phyloP scores from a whole-genome alignment of 441 rosid genomes.

The Populus hybrid region DNA sequence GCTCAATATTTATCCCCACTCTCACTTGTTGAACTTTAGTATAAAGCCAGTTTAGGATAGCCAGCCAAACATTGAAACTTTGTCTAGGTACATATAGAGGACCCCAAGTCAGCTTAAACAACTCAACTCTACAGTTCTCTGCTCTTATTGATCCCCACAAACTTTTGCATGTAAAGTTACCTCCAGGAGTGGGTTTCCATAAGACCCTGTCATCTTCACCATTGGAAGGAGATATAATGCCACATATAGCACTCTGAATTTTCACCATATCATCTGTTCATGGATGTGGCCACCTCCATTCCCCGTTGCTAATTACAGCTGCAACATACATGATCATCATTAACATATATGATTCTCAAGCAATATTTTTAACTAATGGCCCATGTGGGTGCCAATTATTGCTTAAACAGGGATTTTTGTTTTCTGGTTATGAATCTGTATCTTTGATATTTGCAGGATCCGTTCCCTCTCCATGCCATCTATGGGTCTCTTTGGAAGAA shows the following conservation, averaged over 20 bases:
- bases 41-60: neutral
- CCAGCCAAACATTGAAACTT: neutral
- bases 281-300: neutral
- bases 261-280: neutral
- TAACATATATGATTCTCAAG: neutral
- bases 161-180: neutral
- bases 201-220: neutral
- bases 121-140: neutral
- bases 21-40: neutral
- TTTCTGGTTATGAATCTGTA: neutral
- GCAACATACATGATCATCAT: neutral
- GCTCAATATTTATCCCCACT: neutral
- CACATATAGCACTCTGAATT: neutral
- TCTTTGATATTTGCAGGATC: slow-evolving; percentile 58
- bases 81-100: neutral
- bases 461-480: slow-evolving; percentile 81
- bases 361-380: neutral
- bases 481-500: slow-evolving; percentile 89
- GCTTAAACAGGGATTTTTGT: neutral
- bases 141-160: neutral
- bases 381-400: neutral
- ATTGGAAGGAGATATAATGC: neutral
- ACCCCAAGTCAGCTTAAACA: neutral
- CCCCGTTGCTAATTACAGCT: neutral
- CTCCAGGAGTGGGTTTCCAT: neutral